Evolutionary conservation across 192 early-diverging fungal species (phyloP).

Genomic region (Allomyces arbusculus): DNA sequence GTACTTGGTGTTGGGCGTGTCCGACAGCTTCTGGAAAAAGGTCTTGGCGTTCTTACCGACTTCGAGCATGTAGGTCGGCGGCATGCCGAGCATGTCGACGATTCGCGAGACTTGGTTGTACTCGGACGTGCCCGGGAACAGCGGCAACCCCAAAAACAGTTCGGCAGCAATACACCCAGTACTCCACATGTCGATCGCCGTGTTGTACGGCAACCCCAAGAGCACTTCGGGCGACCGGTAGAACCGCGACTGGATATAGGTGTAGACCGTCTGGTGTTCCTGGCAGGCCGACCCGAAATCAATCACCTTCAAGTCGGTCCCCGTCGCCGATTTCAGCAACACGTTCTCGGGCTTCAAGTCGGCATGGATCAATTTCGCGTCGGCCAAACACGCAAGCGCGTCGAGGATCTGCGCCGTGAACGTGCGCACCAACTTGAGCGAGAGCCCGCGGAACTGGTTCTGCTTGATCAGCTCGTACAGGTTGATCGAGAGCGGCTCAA

Average conservation of each 20-base stretch:
- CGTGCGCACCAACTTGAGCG: conserved; percentile 79
- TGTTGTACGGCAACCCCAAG: conserved; percentile 76
- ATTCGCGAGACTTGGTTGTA: conserved; percentile 90
- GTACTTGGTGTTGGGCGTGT: conserved; percentile 22
- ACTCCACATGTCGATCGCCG: conserved; percentile 96
- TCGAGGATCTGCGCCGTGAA: conserved; percentile 88
- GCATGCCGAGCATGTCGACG: conserved; percentile 72
- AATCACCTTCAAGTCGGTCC: conserved; percentile 61
- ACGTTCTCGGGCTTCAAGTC: conserved; percentile 99
- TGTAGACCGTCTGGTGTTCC: conserved; percentile 83
- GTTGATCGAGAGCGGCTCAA: conserved; percentile 91
- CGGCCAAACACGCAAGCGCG: conserved; percentile 62
- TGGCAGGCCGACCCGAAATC: conserved; percentile 98
- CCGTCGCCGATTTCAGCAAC: conserved; percentile 54
- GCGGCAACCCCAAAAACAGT: conserved; percentile 75
- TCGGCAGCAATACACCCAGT: conserved; percentile 94
- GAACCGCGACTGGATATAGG: conserved; percentile 96
- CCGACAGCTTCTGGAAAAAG: conserved; percentile 49
- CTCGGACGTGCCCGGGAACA: conserved; percentile 90
- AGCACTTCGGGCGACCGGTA: conserved; percentile 95
- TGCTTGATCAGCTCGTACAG: conserved; percentile 96
- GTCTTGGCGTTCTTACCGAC: conserved; percentile 66
- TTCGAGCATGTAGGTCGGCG: conserved; percentile 83
- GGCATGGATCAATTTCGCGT: conserved; percentile 85
- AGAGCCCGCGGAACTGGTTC: conserved; percentile 85